Base-by-base conservation (phyloP, 164 flowering plant species). In the Umbellularia californica region DNA sequence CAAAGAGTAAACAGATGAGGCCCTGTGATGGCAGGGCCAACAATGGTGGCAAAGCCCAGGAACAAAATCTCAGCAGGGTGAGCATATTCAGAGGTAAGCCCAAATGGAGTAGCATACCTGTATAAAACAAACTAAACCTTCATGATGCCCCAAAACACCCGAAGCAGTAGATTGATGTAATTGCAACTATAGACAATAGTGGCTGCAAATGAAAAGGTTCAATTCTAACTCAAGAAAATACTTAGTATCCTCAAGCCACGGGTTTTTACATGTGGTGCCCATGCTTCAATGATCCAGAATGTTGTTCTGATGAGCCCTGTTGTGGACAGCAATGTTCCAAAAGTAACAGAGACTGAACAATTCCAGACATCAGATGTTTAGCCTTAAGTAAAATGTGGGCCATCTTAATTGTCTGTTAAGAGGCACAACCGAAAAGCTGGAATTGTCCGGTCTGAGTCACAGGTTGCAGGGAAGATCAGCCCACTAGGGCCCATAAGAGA, bases 31-130 rank as follows among this genome's bases (percentile, higher is more conserved):
- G 97, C 97, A 72, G 99, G 99, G 75, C 99, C 99, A 70, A 96
- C 65, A 70, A 96, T 90, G 52, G 99, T 96, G 52, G 98, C 99
- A 88, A 94, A 96, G 50, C 99, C 99, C 81, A 96, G 93, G 82
- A 96, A 94, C 70, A 96, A 68, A 73, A 96, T 94, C 88, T 96
- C 99, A 79, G 92, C 97, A 79, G 99, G 99, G 76, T 96, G 99
- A 78, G 99, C 99, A 87, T 96, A 96, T 81, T 96, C 99, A 62
- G 99, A 94, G 60, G 99, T 96, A 82, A 94, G 83, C 71, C 98
- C 99, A 86, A 96, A 96, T 27, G 99, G 99, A 63, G 99, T 96
- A 19, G 98, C 99, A 83, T 91, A 96, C 78, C 99, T 96, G 87
- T 50, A 70, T 28, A 78, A 20, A 70, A 68, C 52, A 24, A 63